Conservation (phyloP, 176 grass and related monocot species). For the Zoysia pacifica region DNA sequence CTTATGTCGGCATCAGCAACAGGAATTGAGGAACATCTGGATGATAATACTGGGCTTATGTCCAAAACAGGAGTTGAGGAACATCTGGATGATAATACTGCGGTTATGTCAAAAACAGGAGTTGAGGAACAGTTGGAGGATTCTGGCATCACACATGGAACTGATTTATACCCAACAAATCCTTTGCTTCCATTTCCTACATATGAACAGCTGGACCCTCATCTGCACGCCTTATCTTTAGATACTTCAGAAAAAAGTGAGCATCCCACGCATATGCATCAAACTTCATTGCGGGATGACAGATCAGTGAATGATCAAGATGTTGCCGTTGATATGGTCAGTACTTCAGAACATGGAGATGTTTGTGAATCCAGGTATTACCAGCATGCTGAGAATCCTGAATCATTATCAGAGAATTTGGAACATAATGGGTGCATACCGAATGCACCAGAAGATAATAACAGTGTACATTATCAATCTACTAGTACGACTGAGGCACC, state of each 20-base stretch:
- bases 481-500: background rate
- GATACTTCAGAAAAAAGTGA: constrained; percentile 30
- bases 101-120: constrained; percentile 19
- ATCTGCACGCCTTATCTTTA: constrained; percentile 12
- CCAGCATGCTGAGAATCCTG: constrained; percentile 31
- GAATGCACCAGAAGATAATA: constrained; percentile 31
- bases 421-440: constrained; percentile 18
- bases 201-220: constrained; percentile 30
- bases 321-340: background rate
- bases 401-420: constrained; percentile 25
- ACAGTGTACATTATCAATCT: constrained; percentile 24
- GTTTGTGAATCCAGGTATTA: constrained; percentile 26
- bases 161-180: constrained; percentile 1
- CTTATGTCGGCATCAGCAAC: constrained; percentile 8
- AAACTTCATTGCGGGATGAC: constrained; percentile 31
- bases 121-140: constrained; percentile 30
- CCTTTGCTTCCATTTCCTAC: constrained; percentile 2
- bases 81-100: background rate
- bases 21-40: constrained; percentile 21
- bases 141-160: constrained; percentile 10
- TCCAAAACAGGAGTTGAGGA: background rate
- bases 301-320: constrained; percentile 18
- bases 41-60: constrained; percentile 5
- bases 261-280: constrained; percentile 8
- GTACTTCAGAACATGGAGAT: constrained; percentile 20